Percentiles rank a stretch among this genome's conserved stretches.
These are phyloP conservation scores for Malassezia pachydermatis DNA, from an alignment of 1,284 basidiomycete genomes.

Conservation along the genomic window DNA sequence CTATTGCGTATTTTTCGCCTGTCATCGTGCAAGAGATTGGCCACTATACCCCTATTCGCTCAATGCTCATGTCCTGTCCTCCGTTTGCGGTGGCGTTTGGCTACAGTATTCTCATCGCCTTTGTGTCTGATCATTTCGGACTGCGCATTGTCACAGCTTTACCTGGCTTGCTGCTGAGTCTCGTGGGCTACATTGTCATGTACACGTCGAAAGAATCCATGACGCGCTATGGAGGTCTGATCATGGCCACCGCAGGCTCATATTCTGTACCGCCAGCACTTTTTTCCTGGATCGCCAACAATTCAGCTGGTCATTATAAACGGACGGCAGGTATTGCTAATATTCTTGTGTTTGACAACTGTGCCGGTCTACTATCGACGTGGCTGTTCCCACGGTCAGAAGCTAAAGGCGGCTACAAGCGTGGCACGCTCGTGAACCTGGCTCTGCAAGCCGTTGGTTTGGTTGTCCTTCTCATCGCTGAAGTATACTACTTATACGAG, in stretches of 20 bases:
- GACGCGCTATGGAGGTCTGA: constrained; percentile 32
- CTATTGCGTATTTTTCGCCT: constrained; percentile 34
- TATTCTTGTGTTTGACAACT: constrained; percentile 34
- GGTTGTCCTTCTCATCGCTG: constrained; percentile 22
- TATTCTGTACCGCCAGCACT: constrained; percentile 20
- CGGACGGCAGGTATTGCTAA: constrained; percentile 30
- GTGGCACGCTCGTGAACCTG: constrained; percentile 32
- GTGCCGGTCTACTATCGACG: constrained; percentile 25
- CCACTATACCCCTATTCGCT: constrained; percentile 21
- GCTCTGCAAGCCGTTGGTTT: constrained; percentile 22
- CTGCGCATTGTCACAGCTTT: constrained; percentile 27
- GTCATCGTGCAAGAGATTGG: constrained; percentile 33
- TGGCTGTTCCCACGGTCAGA: constrained; percentile 29
- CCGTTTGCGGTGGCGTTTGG: constrained; percentile 34
- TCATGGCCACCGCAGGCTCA: constrained; percentile 28
- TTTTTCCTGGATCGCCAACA: constrained; percentile 24
- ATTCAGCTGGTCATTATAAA: constrained; percentile 30
- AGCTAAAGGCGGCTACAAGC: constrained; percentile 24
- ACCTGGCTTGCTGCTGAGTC: constrained; percentile 20
- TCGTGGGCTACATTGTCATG: constrained; percentile 29
- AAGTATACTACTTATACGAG: constrained; percentile 31
- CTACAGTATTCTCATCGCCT: constrained; percentile 25
- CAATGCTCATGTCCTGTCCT: constrained; percentile 36
- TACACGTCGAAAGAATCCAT: constrained; percentile 19
- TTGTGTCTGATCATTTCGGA: constrained; percentile 30